Base-by-base conservation (phyloP, 768 basidiomycete species). In the Leccinum pellstonianum region DNA sequence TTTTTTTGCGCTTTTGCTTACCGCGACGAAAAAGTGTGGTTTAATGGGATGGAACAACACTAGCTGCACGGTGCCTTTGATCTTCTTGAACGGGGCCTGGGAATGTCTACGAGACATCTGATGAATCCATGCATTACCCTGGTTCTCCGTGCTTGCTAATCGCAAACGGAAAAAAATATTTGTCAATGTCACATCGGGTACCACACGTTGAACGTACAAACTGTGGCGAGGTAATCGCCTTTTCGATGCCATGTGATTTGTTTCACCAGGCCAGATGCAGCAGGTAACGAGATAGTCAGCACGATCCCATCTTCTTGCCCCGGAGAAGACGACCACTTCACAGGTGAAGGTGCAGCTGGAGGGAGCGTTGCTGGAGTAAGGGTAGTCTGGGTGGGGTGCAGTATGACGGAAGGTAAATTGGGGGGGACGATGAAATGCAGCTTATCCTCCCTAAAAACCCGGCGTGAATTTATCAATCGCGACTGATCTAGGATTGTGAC, bases 1-100 rank as follows among this genome's bases (percentile, higher is more conserved):
- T 51, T 48, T 31, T 62, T 61, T 63, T 61, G 56, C 21, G 37
- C n/a, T 25, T 19, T 47, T 52, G 79, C 91, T 75, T 74, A 95
- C 94, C 47, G 97, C 97, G 53, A 98, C 96, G 68, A 98, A 98
- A 82, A 99, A 97, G 75, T 95, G 86, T 5, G 97, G 93, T 73
- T 93, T 94, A 29, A 80, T 76, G 4, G 97, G 97, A 75, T 99
- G 97, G 85, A 99, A 99, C 46, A 90, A 81, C 21, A 97, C 95
- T 51, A 87, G 77, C 75, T 99, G 97, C 9, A 98, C 88, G 14
- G 83, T 71, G 33, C 97, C 97, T 75, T 92, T 92, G 64, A 96
- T 85, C 74, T 94, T 95, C 74, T 90, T 94, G 86, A 99, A 98
- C 11, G 97, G 97, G 5, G 95, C 93, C 76, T 99, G 97, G 4